Conservation (phyloP, 139 green algal species). For the Volvox africanus region DNA sequence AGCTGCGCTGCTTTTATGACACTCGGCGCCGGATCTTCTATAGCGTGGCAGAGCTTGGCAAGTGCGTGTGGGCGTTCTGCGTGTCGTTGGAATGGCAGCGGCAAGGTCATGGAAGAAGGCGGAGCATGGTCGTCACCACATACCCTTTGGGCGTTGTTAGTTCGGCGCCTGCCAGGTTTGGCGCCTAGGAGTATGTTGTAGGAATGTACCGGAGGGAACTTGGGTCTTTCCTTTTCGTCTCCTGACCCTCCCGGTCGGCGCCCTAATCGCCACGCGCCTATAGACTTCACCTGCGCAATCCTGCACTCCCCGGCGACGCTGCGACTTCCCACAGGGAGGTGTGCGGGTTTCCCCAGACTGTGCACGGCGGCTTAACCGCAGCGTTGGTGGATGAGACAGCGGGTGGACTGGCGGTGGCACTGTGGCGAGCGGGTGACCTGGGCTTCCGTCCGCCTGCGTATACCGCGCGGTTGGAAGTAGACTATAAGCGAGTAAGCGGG, state of each 20-base stretch:
- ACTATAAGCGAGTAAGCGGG: conserved; percentile 73
- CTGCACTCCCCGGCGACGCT: not conserved
- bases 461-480: conserved; percentile 77
- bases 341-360: conserved; percentile 72
- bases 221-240: too few species aligned
- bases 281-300: not conserved
- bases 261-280: not conserved
- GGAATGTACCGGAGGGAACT: too few species aligned
- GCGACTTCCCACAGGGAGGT: conserved; percentile 57
- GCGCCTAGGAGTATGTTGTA: too few species aligned
- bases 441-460: conserved; percentile 67
- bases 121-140: too few species aligned
- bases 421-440: conserved; percentile 62
- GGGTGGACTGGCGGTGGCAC: conserved; percentile 68
- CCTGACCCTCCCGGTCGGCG: too few species aligned
- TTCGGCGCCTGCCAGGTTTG: too few species aligned
- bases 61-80: conserved; percentile 39
- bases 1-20: conserved; percentile 64
- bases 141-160: too few species aligned
- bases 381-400: conserved; percentile 86
- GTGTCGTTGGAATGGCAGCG: not conserved
- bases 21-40: conserved; percentile 47
- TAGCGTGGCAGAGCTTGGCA: conserved; percentile 60
- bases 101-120: too few species aligned
- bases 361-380: conserved; percentile 82